Evolutionary conservation across 176 grass and related monocot species (phyloP), one percentile per base, ranked within the genome.

Genomic region (Phoenix roebelenii): DNA sequence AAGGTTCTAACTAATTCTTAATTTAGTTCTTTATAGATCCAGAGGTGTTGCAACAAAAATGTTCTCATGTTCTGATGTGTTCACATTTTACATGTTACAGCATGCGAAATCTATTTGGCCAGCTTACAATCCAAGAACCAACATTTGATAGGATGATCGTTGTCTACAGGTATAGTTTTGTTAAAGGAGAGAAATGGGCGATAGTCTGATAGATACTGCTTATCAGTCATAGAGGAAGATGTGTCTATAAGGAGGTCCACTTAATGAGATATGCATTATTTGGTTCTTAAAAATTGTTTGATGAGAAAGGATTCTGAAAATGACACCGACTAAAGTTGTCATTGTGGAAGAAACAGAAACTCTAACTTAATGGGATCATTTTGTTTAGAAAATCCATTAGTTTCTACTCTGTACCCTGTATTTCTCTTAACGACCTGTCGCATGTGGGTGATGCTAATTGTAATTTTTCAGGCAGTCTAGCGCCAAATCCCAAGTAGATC

Each of bases 141-240:
- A 91, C 87, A 66, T 97, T 97, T 80, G 93, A 97, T 77, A 89
- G 87, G 70, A 97, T 97, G 18, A 91, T 85, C 4, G 80, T 97
- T 61, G 81, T 97, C 22, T 97, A 97, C 79, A 88, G 92, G 77
- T 85, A 75, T 23, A 68, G 25, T 28, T 20, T 22, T 57, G 50
- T 30, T 30, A 30, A 49, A 63, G 39, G 61, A 22, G 18, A 44
- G 22, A 30, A 30, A 30, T 6, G 28, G 28, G 5, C 1, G 28
- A 30, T 30, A 30, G 5, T 30, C 28, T 30, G 28, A 30, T 44
- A 44, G 10, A 44, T 12, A 44, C 35, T 44, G 35, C 35, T 44
- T 44, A 12, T 44, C 12, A 44, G 35, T 44, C 35, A 44, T 44
- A 3, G 35, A 44, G 35, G 35, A 12, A 10, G 35, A 44, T 44